Evolutionary conservation across 2,329 filamentous ascomycete species (phyloP), one percentile per base, ranked within the genome.

Genomic region (Alternaria brassicae): DNA sequence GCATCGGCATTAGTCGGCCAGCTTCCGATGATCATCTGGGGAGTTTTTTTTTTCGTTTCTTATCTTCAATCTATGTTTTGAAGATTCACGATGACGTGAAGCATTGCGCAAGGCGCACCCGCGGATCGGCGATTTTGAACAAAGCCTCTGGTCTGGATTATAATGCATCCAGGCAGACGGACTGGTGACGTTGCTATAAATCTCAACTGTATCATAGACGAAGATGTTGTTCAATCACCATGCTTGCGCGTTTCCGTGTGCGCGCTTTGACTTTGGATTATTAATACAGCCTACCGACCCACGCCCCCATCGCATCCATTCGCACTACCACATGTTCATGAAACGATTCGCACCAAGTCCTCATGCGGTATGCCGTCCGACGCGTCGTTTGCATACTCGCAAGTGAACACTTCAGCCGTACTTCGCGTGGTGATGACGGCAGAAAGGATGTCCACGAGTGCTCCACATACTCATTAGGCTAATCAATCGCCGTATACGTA

Each of bases 391-490:
- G 21, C 15, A 62, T 66, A 66, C 64, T 61, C 44, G 32, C 60
- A 53, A 57, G 57, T 60, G 58, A 59, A 66, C 13, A 54, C 30
- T 52, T 21, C 41, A 53, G 48, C 42, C 37, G 40, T 41, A n/a
- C 17, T 49, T 65, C 53, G 58, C 56, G 56, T 61, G 60, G 48
- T 49, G 25, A 44, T 27, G 50, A 56, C 61, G 57, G 57, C 57
- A 60, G 53, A 60, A 56, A 56, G 47, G 47, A 51, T 60, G 40
- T 32, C 56, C 36, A 58, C 28, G 40, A 45, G 30, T 51, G 36
- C 55, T 61, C 55, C 53, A 58, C 55, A 53, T 58, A 48, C 60
- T 72, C 47, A 75, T 75, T 76, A 76, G 72, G 67, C 74, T 75
- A 75, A 75, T 75, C 39, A 60, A 60, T 49, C 47, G 21, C 36